Evolutionary conservation across 2,329 filamentous ascomycete species (phyloP).

Genomic region (Sphaceloma murrayae): DNA sequence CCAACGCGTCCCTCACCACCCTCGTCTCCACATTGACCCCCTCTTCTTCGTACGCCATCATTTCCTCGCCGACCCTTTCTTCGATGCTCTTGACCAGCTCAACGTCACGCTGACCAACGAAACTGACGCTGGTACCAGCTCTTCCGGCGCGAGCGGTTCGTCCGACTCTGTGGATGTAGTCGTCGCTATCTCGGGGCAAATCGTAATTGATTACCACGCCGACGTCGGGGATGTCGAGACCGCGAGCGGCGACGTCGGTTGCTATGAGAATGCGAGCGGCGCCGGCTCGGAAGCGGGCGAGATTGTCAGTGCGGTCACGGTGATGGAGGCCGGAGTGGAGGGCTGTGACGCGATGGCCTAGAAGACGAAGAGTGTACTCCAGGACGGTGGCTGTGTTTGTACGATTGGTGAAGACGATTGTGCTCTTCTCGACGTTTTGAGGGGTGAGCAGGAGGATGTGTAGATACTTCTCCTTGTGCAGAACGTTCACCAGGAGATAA

Average conservation of each 20-base stretch:
- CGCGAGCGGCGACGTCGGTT: conserved; percentile 87
- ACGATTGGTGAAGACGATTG: conserved; percentile 92
- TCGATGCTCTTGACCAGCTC: conserved; percentile 87
- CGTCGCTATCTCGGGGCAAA: conserved; percentile 87
- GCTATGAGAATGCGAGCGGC: conserved; percentile 86
- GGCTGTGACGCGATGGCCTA: conserved; percentile 83
- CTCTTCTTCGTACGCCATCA: conserved; percentile 79
- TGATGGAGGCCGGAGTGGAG: conserved; percentile 83
- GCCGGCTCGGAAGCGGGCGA: conserved; percentile 80
- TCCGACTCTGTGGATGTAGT: conserved; percentile 94
- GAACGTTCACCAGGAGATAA: conserved; percentile 80
- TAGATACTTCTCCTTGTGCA: conserved; percentile 88
- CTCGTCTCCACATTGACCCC: conserved; percentile 89
- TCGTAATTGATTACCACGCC: conserved; percentile 91
- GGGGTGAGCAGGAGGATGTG: conserved; percentile 79
- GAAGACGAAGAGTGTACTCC: conserved; percentile 74
- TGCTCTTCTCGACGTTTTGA: conserved; percentile 61
- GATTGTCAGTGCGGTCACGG: conserved; percentile 72
- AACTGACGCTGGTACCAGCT: conserved; percentile 69
- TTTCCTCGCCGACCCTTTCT: conserved; percentile 63
- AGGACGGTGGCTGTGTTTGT: conserved; percentile 81
- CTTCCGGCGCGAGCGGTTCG: conserved; percentile 88
- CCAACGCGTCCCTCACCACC: conserved; percentile 74
- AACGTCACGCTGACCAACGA: conserved; percentile 90
- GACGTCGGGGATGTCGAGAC: conserved; percentile 91